Conservation (phyloP, 2,329 filamentous ascomycete genomes). For the Exophiala oligosperma region DNA sequence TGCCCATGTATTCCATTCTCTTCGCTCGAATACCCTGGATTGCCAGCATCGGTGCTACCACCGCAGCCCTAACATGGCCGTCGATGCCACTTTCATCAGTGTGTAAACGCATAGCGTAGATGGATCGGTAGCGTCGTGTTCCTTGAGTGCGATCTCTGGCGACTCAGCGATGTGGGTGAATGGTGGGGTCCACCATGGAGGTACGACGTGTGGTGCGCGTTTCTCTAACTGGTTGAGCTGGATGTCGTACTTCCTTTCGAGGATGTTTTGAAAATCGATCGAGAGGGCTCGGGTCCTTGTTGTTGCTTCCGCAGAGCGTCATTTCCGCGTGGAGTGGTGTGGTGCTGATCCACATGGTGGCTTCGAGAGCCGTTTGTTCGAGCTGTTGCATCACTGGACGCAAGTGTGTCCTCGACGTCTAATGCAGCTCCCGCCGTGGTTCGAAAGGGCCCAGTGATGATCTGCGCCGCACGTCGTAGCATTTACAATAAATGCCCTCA, state of each 20-base stretch:
- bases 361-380: constrained; percentile 28
- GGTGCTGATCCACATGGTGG: constrained; percentile 27
- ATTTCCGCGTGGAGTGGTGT: constrained; percentile 15
- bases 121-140: constrained; percentile 22
- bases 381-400: constrained; percentile 26
- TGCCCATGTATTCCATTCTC: constrained; percentile 31
- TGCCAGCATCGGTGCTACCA: constrained; percentile 12
- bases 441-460: constrained; percentile 31
- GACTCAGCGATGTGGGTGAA: constrained; percentile 15
- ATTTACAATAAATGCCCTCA: too few relatives aligned
- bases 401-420: constrained; percentile 33
- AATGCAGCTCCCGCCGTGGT: constrained; percentile 24
- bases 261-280: constrained; percentile 11
- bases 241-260: constrained; percentile 22
- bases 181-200: constrained; percentile 23
- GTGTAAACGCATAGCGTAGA: constrained; percentile 22
- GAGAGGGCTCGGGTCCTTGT: neutral
- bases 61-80: constrained; percentile 31
- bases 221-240: constrained; percentile 23
- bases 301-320: neutral
- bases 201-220: constrained; percentile 22
- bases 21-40: constrained; percentile 14
- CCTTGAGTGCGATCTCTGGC: constrained; percentile 16
- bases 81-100: constrained; percentile 31
- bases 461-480: constrained; percentile 31